These are phyloP conservation scores for Colletotrichum agaves DNA, from an alignment of 2,329 filamentous ascomycete genomes.

Conservation along the genomic window DNA sequence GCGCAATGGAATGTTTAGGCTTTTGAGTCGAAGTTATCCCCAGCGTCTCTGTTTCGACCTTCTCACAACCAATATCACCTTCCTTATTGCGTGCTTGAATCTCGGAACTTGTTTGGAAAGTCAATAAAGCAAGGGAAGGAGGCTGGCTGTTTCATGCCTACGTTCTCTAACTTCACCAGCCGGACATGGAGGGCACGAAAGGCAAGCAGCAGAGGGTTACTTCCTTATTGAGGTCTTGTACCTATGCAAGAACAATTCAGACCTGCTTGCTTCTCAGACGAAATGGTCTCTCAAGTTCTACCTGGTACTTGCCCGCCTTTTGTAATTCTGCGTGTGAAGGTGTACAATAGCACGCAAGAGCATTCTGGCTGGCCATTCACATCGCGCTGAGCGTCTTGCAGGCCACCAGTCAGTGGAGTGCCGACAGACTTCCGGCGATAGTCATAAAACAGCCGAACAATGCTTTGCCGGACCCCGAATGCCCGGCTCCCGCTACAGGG, in stretches of 20 bases:
- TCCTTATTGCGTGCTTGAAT: background rate
- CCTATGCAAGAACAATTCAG: too few species aligned
- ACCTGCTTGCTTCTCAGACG: too few species aligned
- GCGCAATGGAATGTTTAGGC: too few species aligned
- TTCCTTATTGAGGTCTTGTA: too few species aligned
- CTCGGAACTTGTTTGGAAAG: background rate
- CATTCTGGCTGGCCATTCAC: background rate
- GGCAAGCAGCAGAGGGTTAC: background rate
- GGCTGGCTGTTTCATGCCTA: background rate
- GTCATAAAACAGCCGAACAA: background rate
- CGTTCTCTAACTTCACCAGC: background rate
- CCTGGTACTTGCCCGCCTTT: too few species aligned
- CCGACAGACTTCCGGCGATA: background rate
- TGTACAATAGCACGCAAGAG: background rate
- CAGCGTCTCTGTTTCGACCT: background rate
- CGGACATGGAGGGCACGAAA: background rate
- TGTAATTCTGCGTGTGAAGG: background rate
- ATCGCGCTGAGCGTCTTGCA: background rate
- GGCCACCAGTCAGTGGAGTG: constrained; percentile 1
- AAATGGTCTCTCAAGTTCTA: too few species aligned
- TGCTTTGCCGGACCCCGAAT: constrained; percentile 24
- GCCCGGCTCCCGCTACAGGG: constrained; percentile 17
- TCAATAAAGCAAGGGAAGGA: background rate
- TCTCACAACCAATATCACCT: background rate
- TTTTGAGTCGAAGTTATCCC: too few species aligned